Conservation (phyloP, 768 basidiomycete species). For the Pleurotus salmoneostramineus region DNA sequence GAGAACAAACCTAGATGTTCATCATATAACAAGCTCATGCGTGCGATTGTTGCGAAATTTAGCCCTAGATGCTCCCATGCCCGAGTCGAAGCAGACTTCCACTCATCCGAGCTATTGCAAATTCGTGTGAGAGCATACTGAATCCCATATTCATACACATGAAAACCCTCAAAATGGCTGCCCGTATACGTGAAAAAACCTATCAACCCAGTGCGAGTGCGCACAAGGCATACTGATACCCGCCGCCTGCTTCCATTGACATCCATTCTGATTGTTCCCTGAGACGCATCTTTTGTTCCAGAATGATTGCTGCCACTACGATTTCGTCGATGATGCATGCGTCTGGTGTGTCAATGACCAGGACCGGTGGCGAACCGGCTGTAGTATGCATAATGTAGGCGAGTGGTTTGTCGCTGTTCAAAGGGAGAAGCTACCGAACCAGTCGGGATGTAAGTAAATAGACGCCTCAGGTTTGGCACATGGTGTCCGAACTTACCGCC, state of each 20-base stretch:
- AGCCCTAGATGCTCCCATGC: no score
- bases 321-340: slow-evolving; percentile 1
- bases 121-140: no score
- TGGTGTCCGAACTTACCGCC: not conserved
- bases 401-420: not conserved
- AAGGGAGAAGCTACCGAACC: not conserved
- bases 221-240: slow-evolving; percentile 5
- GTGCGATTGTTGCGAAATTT: not conserved
- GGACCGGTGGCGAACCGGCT: not conserved
- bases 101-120: no score
- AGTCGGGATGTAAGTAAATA: not conserved
- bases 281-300: slow-evolving; percentile 6
- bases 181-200: not conserved
- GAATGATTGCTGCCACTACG: slow-evolving; percentile 2
- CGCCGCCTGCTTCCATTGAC: slow-evolving; percentile 1
- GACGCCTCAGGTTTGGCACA: not conserved
- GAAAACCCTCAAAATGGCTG: not conserved
- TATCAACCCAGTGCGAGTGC: slow-evolving; percentile 5
- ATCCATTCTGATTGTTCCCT: slow-evolving; percentile 8
- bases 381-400: not conserved
- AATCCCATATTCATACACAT: no score
- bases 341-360: not conserved
- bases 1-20: not conserved
- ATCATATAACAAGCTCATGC: not conserved
- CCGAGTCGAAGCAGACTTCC: no score